Base-by-base conservation (phyloP, 2,329 filamentous ascomycete genomes). In the Colletotrichum lupini region DNA sequence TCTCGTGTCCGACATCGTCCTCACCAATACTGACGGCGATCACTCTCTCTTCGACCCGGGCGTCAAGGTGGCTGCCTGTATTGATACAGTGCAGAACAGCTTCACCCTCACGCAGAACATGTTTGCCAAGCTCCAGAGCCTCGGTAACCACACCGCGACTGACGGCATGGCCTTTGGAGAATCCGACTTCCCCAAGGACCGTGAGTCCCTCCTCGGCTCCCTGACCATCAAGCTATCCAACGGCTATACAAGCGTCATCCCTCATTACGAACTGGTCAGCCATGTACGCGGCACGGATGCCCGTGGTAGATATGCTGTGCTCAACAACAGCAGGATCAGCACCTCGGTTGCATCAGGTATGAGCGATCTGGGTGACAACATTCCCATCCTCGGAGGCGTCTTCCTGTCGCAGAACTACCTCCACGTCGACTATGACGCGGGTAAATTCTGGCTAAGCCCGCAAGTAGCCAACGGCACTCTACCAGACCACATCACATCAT, bases 331-430 rank as follows among this genome's bases (percentile, higher is more conserved):
- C 4, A 71, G 72, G 1, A 64, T 76, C 11, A 64, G 58, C 37
- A 72, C 74, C 14, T 49, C 70, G 11, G 61, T 76, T 2, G 32
- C 60, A 37, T 68, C 75, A 1, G 74, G 75, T 1, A 5, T 66
- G 53, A 67, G 74, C 61, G 75, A 76, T 42, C 53, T 76, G 7
- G 75, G 75, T 5, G 37, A 67, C 37, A 75, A 76, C 35, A 49
- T 76, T 3, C 70, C 75, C 14, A 58, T 75, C 1, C 74, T 76
- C 0, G 75, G 75, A 11, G 75, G 75, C n/a, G 64, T 72, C 0
- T 76, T 68, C 4, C 64, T 76, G 8, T 76, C 75, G 1, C 75
- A 76, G n/a, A 76, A 76, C 46, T 75, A 75, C 8, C 60, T 76
- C 4, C 67, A 66, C 32, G 74, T 75, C 0, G 75, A 76, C 30